phyloP scores from a whole-genome alignment of 257 asterid genomes.

The Misopates orontium region DNA sequence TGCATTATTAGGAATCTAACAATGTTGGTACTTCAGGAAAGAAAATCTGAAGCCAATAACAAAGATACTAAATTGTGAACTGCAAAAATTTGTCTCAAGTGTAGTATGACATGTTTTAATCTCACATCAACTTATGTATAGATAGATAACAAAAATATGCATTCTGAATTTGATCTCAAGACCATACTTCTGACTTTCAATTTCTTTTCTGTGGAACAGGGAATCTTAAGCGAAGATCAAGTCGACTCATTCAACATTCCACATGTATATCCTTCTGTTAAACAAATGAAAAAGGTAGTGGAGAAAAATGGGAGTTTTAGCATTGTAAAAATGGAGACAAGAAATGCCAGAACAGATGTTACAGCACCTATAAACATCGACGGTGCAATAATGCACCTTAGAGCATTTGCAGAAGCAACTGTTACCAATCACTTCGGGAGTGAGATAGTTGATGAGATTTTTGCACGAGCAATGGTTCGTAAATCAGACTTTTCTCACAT shows the following conservation, averaged over 20 bases:
- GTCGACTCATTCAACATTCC: slow-evolving; percentile 43
- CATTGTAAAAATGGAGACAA: slow-evolving; percentile 27
- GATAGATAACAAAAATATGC: background rate
- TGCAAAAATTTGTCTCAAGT: too few species aligned
- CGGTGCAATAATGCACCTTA: slow-evolving; percentile 29
- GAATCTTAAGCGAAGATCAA: slow-evolving; percentile 28
- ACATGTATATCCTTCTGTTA: slow-evolving; percentile 22
- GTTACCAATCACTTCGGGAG: slow-evolving; percentile 21
- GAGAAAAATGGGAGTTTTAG: slow-evolving; percentile 26
- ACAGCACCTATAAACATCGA: slow-evolving; percentile 24
- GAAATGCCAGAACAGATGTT: slow-evolving; percentile 5
- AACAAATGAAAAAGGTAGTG: slow-evolving; percentile 27
- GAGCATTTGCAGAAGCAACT: slow-evolving; percentile 29
- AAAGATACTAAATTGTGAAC: too few species aligned
- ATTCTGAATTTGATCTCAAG: too few species aligned
- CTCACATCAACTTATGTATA: too few species aligned
- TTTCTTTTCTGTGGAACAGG: slow-evolving; percentile 24
- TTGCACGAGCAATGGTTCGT: slow-evolving; percentile 13
- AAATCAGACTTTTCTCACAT: slow-evolving; percentile 20
- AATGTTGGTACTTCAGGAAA: too few species aligned
- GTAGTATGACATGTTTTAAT: too few species aligned
- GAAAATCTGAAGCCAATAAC: too few species aligned
- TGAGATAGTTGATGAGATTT: slow-evolving; percentile 19
- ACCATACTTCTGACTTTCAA: background rate
- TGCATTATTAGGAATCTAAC: too few species aligned